phyloP scores from a whole-genome alignment of 306 rosid species.

The Lupinus albus region DNA sequence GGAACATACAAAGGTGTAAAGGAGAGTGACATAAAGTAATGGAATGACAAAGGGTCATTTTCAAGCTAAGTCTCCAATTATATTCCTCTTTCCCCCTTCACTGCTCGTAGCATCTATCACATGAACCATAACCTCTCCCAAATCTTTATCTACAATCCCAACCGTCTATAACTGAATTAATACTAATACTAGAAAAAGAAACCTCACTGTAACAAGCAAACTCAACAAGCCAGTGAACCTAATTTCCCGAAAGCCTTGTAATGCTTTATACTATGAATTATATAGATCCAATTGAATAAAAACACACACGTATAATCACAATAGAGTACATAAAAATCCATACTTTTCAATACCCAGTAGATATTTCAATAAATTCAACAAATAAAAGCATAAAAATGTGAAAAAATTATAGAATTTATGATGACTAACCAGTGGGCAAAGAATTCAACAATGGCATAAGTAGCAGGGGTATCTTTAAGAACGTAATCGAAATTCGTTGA shows the following conservation, averaged over 20 bases:
- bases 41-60: conserved; percentile 3
- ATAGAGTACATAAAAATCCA: not conserved
- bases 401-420: not conserved
- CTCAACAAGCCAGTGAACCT: conserved; percentile 29
- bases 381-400: conserved; percentile 7
- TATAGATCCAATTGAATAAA: conserved; percentile 20
- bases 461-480: conserved; percentile 76
- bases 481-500: conserved; percentile 71
- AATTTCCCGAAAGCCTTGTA: conserved; percentile 23
- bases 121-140: conserved; percentile 16
- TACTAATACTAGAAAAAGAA: not conserved
- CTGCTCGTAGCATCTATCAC: conserved; percentile 23
- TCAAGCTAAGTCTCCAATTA: not conserved
- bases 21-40: conserved; percentile 7
- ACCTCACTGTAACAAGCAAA: conserved; percentile 20
- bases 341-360: conserved; percentile 19
- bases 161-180: conserved; percentile 2
- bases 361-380: not conserved
- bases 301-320: not conserved
- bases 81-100: not conserved
- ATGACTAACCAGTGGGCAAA: conserved; percentile 81
- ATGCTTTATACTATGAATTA: not conserved
- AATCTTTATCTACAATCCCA: conserved; percentile 23
- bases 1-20: not conserved
- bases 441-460: conserved; percentile 80